Base-by-base conservation (phyloP, 768 basidiomycete species). In the Lactarius sp. region DNA sequence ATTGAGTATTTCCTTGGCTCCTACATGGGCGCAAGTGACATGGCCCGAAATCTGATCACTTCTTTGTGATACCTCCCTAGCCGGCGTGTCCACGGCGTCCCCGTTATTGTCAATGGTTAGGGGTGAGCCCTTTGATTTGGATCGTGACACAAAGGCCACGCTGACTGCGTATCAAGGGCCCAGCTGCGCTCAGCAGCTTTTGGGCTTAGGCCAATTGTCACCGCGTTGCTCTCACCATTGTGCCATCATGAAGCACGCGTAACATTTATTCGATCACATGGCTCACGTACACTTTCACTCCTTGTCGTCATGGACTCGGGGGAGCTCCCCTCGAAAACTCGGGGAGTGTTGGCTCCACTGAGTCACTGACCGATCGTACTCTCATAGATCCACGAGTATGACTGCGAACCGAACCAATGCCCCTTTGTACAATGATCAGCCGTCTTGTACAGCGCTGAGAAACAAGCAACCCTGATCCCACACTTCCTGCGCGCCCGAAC, bases 321-420 rank as follows among this genome's bases (percentile, higher is more conserved):
- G 57, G 50, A 42, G 44, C 37, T 14, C 33, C 31, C 41, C 33
- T 37, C 41, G 50, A 42, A 39, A n/a, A n/a, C n/a, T n/a, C n/a
- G n/a, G n/a, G n/a, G n/a, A 52, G 41, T n/a, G 57, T 55, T 49
- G 31, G 16, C 42, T 60, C 55, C 47, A 60, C 50, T n/a, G n/a
- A n/a, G n/a, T n/a, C n/a, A n/a, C n/a, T 59, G 44, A 37, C 52
- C 46, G 27, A 47, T 54, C 37, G 14, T 16, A 20, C 46, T 18
- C 46, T 20, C 37, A 14, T 33, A 42, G 39, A 22, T 56, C 53
- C 53, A 56, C 49, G 9, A 44, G 12, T 33, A 39, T 33, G 39
- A 49, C 63, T 39, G 41, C 53, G 54, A 56, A 64, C 59, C 63
- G 63, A 64, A 60, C 63, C 61, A 51, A 50, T 49, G 13, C 14